Evolutionary conservation across 164 flowering plant species (phyloP).

Genomic region (Platanus orientalis): DNA sequence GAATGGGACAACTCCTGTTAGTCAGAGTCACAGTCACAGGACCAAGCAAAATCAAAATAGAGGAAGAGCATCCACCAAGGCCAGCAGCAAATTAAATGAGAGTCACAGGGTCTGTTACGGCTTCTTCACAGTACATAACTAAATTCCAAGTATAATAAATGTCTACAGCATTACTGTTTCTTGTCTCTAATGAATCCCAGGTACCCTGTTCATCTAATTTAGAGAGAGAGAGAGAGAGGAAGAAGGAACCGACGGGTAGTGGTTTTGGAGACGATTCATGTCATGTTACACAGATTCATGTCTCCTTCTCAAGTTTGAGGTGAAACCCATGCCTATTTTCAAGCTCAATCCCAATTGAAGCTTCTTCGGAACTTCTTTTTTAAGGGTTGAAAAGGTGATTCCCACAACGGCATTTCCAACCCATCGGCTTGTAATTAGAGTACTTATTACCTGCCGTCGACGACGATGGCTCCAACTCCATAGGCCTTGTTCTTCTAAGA

Average conservation of each 20-base stretch:
- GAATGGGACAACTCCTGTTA: too few relatives aligned
- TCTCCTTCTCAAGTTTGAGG: too few relatives aligned
- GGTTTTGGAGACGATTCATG: not conserved
- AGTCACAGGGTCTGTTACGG: too few relatives aligned
- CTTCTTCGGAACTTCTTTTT: too few relatives aligned
- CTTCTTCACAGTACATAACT: not conserved
- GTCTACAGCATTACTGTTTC: not conserved
- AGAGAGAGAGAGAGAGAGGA: not conserved
- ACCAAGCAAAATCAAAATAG: too few relatives aligned
- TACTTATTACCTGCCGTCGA: conserved; percentile 31
- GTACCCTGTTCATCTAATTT: not conserved
- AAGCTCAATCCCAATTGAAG: too few relatives aligned
- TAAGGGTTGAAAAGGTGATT: conserved; percentile 64
- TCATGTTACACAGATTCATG: not conserved
- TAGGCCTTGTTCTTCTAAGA: conserved; percentile 5
- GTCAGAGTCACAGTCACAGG: too few relatives aligned
- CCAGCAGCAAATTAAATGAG: too few relatives aligned
- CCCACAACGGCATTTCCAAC: conserved; percentile 74
- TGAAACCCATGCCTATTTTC: too few relatives aligned
- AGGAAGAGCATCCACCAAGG: too few relatives aligned
- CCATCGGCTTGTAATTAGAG: conserved; percentile 80
- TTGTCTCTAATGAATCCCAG: not conserved
- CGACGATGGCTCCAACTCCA: conserved; percentile 6
- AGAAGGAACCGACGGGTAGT: too few relatives aligned
- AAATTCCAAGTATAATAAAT: not conserved